A percentile compares a stretch with the other conserved stretches of the same genome.
These are phyloP conservation scores for Collybiopsis luxurians DNA, from an alignment of 768 basidiomycete species.

Conservation along the genomic window DNA sequence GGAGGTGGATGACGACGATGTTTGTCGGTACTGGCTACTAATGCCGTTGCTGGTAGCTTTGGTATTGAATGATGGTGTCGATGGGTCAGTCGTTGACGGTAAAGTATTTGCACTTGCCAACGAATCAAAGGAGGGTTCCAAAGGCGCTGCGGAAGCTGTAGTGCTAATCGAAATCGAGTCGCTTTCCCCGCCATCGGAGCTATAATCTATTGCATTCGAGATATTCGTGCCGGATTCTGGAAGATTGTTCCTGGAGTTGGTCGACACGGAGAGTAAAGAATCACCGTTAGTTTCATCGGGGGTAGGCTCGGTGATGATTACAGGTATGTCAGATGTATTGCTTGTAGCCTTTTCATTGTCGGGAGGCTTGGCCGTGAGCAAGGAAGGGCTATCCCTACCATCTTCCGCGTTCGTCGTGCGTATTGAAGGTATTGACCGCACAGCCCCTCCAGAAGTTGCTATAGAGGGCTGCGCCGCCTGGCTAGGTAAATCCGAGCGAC, in stretches of 20 bases:
- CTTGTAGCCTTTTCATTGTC: no score
- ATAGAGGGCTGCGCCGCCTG: neutral
- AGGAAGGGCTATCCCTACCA: slow-evolving; percentile 17
- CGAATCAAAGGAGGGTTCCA: slow-evolving; percentile 20
- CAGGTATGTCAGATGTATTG: no score
- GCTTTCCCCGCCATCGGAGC: slow-evolving; percentile 28
- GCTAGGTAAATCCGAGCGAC: neutral
- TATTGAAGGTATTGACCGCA: slow-evolving; percentile 52
- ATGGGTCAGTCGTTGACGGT: neutral
- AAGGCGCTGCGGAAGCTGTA: slow-evolving; percentile 20
- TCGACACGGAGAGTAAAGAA: slow-evolving; percentile 10
- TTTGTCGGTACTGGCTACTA: neutral
- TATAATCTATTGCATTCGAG: slow-evolving; percentile 25
- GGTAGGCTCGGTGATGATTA: no score
- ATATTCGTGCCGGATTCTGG: slow-evolving; percentile 9
- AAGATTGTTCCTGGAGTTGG: neutral
- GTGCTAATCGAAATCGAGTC: slow-evolving; percentile 15
- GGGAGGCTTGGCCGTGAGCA: slow-evolving; percentile 7
- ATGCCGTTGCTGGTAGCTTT: neutral
- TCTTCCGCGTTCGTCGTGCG: slow-evolving; percentile 46
- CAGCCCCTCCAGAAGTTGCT: slow-evolving; percentile 11
- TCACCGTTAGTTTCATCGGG: slow-evolving; percentile 1
- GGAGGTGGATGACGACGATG: neutral
- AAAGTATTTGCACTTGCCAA: neutral
- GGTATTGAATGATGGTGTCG: neutral